These are phyloP conservation scores for Venturiaceae sp. DNA, from an alignment of 2,329 filamentous ascomycete species.

Conservation along the genomic window DNA sequence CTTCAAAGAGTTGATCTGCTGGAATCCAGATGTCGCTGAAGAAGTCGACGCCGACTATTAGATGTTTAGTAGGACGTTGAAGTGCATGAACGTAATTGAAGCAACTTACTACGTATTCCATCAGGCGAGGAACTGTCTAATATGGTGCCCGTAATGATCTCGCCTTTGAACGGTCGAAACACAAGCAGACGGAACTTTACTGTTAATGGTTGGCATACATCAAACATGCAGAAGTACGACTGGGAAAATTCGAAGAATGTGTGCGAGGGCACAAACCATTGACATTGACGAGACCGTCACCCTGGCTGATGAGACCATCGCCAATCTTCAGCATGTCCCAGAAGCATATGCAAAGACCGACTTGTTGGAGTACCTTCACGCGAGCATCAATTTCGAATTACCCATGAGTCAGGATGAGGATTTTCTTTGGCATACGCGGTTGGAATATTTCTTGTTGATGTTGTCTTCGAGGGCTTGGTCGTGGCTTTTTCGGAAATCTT, in stretches of 20 bases:
- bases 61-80: not conserved
- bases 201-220: slow-evolving; percentile 23
- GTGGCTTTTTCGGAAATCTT: slow-evolving; percentile 78
- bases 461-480: slow-evolving; percentile 86
- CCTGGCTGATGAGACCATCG: slow-evolving; percentile 88
- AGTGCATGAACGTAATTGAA: slow-evolving; percentile 11
- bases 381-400: slow-evolving; percentile 7
- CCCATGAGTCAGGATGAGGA: not conserved
- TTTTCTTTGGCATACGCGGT: slow-evolving; percentile 51
- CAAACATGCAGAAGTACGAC: not conserved
- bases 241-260: not conserved
- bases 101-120: slow-evolving; percentile 57
- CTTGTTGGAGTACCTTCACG: slow-evolving; percentile 70
- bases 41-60: slow-evolving; percentile 71
- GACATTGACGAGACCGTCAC: slow-evolving; percentile 84
- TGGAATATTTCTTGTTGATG: slow-evolving; percentile 93
- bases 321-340: slow-evolving; percentile 86
- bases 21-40: slow-evolving; percentile 85
- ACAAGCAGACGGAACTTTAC: slow-evolving; percentile 91
- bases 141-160: slow-evolving; percentile 81
- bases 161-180: slow-evolving; percentile 91
- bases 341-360: slow-evolving; percentile 87
- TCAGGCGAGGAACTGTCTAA: slow-evolving; percentile 51
- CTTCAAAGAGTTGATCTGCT: slow-evolving; percentile 58
- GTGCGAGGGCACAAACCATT: slow-evolving; percentile 53